Percentiles rank a stretch among this genome's conserved stretches.
These are phyloP conservation scores for Diaporthe sp. DNA, from an alignment of 2,329 filamentous ascomycete species.

Conservation along the genomic window DNA sequence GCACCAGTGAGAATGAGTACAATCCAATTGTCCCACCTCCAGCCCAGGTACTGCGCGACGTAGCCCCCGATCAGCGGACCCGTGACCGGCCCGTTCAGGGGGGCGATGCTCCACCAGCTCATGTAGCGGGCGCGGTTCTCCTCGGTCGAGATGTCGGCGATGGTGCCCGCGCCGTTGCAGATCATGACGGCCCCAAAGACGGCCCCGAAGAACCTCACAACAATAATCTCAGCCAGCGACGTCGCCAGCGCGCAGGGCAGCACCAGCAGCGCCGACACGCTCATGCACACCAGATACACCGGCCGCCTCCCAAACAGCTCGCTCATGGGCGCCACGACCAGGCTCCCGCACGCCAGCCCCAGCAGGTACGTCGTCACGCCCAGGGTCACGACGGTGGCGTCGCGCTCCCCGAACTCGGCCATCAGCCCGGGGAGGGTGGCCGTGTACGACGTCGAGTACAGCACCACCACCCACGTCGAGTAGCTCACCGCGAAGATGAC, in stretches of 20 bases:
- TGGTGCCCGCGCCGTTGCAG: constrained; percentile 83
- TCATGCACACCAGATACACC: constrained; percentile 75
- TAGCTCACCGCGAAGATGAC: constrained; percentile 57
- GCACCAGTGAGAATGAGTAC: constrained; percentile 78
- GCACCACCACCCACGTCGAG: constrained; percentile 63
- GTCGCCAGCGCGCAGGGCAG: constrained; percentile 78
- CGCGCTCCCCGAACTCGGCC: constrained; percentile 69
- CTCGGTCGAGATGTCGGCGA: constrained; percentile 86
- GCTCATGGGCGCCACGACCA: constrained; percentile 80
- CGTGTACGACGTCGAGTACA: constrained; percentile 83
- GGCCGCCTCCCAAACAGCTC: constrained; percentile 75
- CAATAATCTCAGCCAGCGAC: constrained; percentile 73
- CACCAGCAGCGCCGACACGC: constrained; percentile 74
- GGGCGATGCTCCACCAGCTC: constrained; percentile 85
- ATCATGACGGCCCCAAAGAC: constrained; percentile 77
- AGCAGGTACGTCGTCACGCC: constrained; percentile 82
- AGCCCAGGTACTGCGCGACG: constrained; percentile 81
- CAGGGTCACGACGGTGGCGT: constrained; percentile 71
- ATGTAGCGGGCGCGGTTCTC: constrained; percentile 86
- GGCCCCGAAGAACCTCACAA: constrained; percentile 76
- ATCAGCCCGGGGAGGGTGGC: constrained; percentile 76
- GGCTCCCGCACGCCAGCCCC: constrained; percentile 76
- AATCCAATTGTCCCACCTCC: constrained; percentile 91
- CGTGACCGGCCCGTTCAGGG: constrained; percentile 79
- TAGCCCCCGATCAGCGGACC: constrained; percentile 84